phyloP scores from a whole-genome alignment of 805 yeast species.

The Priceomyces haplophilus region DNA sequence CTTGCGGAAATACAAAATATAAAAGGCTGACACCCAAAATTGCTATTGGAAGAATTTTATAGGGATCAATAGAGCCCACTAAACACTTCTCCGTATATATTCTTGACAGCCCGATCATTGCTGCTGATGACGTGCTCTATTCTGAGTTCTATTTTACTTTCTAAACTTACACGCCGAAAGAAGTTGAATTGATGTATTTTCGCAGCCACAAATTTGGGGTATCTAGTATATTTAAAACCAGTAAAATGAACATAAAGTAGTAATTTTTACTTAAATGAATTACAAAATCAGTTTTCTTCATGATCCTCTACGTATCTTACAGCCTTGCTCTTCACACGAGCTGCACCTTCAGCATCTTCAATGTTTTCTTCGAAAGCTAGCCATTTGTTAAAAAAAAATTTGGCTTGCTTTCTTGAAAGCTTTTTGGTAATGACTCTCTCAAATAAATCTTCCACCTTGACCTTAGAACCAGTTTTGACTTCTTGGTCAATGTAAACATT shows the following conservation, averaged over 20 bases:
- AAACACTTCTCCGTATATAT: neutral
- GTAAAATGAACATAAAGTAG: neutral
- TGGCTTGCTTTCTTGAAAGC: constrained; percentile 83
- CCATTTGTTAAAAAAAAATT: constrained; percentile 94
- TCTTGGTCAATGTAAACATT: constrained; percentile 94
- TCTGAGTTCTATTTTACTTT: neutral
- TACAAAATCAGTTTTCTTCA: constrained; percentile 3
- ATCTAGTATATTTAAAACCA: neutral
- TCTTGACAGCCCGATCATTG: neutral
- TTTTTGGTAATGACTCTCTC: constrained; percentile 73
- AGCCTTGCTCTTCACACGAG: constrained; percentile 88
- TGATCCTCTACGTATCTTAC: constrained; percentile 59
- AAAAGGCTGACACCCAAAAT: constrained; percentile 4
- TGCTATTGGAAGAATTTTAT: constrained; percentile 1
- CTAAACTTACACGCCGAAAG: neutral
- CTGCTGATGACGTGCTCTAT: too few relatives aligned
- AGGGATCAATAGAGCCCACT: constrained; percentile 4
- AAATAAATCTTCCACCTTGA: constrained; percentile 71
- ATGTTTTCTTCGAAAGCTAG: constrained; percentile 68
- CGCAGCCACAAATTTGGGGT: constrained; percentile 9
- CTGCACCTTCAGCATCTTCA: constrained; percentile 67
- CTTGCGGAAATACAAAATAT: constrained; percentile 1
- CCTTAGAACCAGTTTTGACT: constrained; percentile 61
- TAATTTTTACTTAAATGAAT: neutral
- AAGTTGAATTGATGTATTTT: neutral